Base-by-base conservation (phyloP, 192 early-diverging fungal genomes). In the Phlyctochytrium arcticum region DNA sequence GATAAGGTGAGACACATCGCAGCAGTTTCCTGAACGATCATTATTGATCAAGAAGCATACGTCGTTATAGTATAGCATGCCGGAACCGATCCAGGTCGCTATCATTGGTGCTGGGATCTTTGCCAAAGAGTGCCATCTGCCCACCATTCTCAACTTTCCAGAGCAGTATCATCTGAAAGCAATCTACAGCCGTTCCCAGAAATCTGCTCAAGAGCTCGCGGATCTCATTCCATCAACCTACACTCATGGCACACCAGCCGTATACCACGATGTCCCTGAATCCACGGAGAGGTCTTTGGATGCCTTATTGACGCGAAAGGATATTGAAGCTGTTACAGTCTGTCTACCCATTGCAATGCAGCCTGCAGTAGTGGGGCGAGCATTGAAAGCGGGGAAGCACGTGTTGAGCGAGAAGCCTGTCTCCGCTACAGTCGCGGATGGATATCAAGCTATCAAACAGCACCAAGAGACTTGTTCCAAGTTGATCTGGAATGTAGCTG, bases 51-150 rank as follows among this genome's bases (percentile, higher is more conserved):
- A n/a, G n/a, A n/a, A n/a, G n/a, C n/a, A n/a, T n/a, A n/a, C n/a
- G n/a, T n/a, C n/a, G n/a, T n/a, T n/a, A n/a, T n/a, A n/a, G n/a
- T n/a, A n/a, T n/a, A n/a, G n/a, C n/a, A n/a, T n/a, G n/a, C n/a
- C n/a, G n/a, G n/a, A n/a, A 6, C 61, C 61, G 24, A 35, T 63
- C 17, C 24, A 24, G 4, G 30, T 56, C n/a, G 63, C 63, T 17
- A 32, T 65, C 30, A 3, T 65, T n/a, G 63, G 63, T 29, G 63
- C 63, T 12, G 63, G 63, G 9, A 65, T 65, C 37, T 65, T 65
- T 44, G 63, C 63, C 42, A 36, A 47, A 27, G 15, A 42, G 1
- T 15, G 51, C 19, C 63, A 65, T 31, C 63, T 65, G 10, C 63
- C 63, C 36, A 57, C 54, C 15, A 37, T 65, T n/a, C 36, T 65